Conservation (phyloP, 768 basidiomycete species). For the Cyathus striatus region DNA sequence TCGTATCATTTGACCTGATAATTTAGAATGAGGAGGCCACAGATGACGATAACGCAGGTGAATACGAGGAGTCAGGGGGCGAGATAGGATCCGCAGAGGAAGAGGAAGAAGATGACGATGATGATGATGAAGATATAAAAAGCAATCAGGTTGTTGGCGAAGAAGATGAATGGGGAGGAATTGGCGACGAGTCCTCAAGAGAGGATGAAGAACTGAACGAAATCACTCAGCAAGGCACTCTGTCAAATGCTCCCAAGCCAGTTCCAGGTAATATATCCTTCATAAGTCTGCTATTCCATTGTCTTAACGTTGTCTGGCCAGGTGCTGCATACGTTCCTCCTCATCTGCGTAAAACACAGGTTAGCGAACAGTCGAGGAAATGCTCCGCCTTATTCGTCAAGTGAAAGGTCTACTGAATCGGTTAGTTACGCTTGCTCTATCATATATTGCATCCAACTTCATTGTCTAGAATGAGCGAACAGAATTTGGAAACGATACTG, state of each 20-base stretch:
- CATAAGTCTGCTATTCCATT: too few relatives aligned
- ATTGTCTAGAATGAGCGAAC: constrained; percentile 76
- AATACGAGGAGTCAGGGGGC: constrained; percentile 17
- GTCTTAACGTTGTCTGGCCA: constrained; percentile 11
- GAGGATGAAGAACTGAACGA: constrained; percentile 14
- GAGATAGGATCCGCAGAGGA: constrained; percentile 33
- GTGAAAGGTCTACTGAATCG: constrained; percentile 87
- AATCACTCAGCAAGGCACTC: too few relatives aligned
- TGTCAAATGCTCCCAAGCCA: too few relatives aligned
- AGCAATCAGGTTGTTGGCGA: too few relatives aligned
- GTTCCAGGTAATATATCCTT: too few relatives aligned
- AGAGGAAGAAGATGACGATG: constrained; percentile 15
- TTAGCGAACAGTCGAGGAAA: constrained; percentile 29
- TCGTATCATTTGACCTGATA: constrained; percentile 2
- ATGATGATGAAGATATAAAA: neutral
- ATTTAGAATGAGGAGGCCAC: too few relatives aligned
- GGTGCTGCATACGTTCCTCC: constrained; percentile 75
- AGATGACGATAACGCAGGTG: constrained; percentile 19
- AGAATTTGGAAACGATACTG: constrained; percentile 75
- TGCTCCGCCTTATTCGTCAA: constrained; percentile 62
- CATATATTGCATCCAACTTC: neutral
- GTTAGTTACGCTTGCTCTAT: constrained; percentile 29
- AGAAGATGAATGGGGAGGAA: too few relatives aligned
- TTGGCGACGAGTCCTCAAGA: too few relatives aligned
- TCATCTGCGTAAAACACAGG: constrained; percentile 47